These are phyloP conservation scores for Trichoderma afroharzianum DNA, from an alignment of 2,329 filamentous ascomycete genomes.

Conservation along the genomic window DNA sequence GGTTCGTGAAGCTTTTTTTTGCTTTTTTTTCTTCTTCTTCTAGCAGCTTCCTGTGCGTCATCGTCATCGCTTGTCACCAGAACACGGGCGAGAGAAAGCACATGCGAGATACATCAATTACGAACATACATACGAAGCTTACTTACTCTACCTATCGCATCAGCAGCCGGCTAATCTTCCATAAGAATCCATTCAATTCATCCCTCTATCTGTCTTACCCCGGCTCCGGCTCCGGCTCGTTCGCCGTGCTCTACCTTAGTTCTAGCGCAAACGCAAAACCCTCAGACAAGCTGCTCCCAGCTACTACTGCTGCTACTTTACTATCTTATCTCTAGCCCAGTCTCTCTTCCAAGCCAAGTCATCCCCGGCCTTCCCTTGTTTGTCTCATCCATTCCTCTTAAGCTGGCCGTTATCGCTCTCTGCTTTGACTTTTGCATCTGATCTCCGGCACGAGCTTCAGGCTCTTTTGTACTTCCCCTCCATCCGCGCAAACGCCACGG, in stretches of 20 bases:
- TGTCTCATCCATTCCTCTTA: neutral
- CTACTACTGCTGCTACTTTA: too few species aligned
- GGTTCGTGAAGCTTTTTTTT: neutral
- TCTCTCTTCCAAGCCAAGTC: neutral
- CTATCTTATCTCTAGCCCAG: neutral
- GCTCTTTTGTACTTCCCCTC: neutral
- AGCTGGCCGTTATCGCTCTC: neutral
- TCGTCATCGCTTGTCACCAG: neutral
- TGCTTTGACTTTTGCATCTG: neutral
- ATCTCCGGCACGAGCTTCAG: neutral
- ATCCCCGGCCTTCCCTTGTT: neutral
- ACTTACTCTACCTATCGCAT: neutral
- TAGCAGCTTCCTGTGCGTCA: neutral
- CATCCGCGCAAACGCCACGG: neutral
- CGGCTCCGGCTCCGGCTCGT: constrained; percentile 3
- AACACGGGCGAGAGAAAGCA: neutral
- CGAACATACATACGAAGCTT: neutral
- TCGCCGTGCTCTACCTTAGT: neutral
- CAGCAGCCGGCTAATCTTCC: neutral
- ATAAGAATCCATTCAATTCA: neutral
- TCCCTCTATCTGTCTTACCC: neutral
- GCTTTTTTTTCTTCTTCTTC: neutral
- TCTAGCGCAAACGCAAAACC: neutral
- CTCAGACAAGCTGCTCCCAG: neutral
- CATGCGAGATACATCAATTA: neutral